Base-by-base conservation (phyloP, 2,329 filamentous ascomycete genomes). In the Canariomyces notabilis region DNA sequence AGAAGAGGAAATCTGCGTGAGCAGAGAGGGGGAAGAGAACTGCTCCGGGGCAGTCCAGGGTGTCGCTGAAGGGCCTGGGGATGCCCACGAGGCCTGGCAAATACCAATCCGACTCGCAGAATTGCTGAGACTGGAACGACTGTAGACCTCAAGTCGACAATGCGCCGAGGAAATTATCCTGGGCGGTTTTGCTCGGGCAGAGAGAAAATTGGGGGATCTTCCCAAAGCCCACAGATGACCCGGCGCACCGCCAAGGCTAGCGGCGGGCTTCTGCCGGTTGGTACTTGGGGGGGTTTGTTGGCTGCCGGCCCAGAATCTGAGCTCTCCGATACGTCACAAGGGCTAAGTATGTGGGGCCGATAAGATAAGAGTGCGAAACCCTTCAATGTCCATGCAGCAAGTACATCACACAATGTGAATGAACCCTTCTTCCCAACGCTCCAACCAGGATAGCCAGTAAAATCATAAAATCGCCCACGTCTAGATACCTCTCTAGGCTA, bases 251-350 rank as follows among this genome's bases (percentile, higher is more conserved):
- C 49, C 23, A 39, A 23, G 42, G 31, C 22, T 20, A 22, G 37
- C 29, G 31, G 44, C 46, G 41, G 31, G 19, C 33, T 53, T 51
- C 38, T 51, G 44, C 44, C 44, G 51, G 48, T 15, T 49, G 49
- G 48, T 44, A 43, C 44, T 44, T 29, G 20, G 32, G 49, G 48
- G 46, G 46, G 46, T 44, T 18, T 20, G 29, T 23, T 52, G 20
- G n/a, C 19, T 34, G 35, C 18, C 22, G 33, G 45, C 42, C 37
- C 31, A 44, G 49, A 41, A 50, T 52, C 38, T 42, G 41, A 44
- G 49, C 23, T 15, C 46, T 53, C 50, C 47, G 55, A 57, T 56
- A 57, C 55, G 54, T 57, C 55, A 57, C 51, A 37, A n/a, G n/a
- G n/a, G 29, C 29, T 22, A 5, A 23, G n/a, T n/a, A n/a, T n/a